phyloP scores from a whole-genome alignment of 495 filamentous ascomycete genomes.

The Xylaria longipes region DNA sequence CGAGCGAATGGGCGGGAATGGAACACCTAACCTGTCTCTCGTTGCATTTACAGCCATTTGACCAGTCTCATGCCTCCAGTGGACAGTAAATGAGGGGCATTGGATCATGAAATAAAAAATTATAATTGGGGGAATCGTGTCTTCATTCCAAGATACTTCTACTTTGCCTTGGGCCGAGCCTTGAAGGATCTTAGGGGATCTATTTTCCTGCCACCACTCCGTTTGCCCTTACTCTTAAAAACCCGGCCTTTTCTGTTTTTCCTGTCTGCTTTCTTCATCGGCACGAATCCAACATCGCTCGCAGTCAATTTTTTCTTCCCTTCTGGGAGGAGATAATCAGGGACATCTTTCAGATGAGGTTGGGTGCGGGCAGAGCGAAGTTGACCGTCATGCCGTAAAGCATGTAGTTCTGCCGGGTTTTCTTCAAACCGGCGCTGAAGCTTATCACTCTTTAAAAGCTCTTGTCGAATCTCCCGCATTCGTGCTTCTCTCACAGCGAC shows the following conservation, averaged over 20 bases:
- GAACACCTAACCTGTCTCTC: background rate
- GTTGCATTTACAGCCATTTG: background rate
- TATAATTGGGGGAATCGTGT: background rate
- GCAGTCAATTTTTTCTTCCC: slow-evolving; percentile 70
- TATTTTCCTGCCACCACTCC: slow-evolving; percentile 57
- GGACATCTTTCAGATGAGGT: slow-evolving; percentile 92
- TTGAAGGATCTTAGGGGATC: slow-evolving; percentile 95
- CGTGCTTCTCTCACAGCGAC: slow-evolving; percentile 88
- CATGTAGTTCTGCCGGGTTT: slow-evolving; percentile 85
- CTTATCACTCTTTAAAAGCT: slow-evolving; percentile 90
- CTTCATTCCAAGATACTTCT: slow-evolving; percentile 22
- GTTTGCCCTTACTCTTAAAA: slow-evolving; percentile 62
- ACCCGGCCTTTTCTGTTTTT: slow-evolving; percentile 77
- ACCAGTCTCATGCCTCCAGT: background rate
- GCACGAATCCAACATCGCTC: slow-evolving; percentile 73
- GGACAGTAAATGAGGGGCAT: background rate
- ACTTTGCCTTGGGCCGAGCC: slow-evolving; percentile 54
- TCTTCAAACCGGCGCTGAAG: slow-evolving; percentile 96
- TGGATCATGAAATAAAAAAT: too few relatives aligned
- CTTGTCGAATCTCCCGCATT: slow-evolving; percentile 82
- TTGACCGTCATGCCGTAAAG: slow-evolving; percentile 90
- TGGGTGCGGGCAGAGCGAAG: slow-evolving; percentile 79
- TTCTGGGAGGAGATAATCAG: slow-evolving; percentile 91
- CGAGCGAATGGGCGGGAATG: background rate
- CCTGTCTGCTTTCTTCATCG: slow-evolving; percentile 67